Evolutionary conservation across 1,139 yeast species (phyloP).

Genomic region (Pichiaceae sp.): DNA sequence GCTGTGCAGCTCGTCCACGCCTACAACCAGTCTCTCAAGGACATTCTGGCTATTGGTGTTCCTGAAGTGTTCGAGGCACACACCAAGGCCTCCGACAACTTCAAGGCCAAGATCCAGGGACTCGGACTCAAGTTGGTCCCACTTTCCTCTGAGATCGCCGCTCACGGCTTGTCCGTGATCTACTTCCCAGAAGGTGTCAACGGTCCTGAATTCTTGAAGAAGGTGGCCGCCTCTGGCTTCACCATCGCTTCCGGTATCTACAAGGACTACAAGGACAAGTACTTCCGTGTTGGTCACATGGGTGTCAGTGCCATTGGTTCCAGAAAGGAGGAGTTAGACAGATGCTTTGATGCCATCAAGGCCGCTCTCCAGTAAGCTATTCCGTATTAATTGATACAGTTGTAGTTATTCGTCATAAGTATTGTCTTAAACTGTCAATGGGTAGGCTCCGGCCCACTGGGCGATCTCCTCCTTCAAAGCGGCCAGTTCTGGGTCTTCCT

Average conservation of each 20-base stretch:
- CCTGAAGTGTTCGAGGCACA: slow-evolving; percentile 60
- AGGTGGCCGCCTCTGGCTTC: slow-evolving; percentile 58
- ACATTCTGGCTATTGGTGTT: slow-evolving; percentile 49
- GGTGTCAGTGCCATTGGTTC: slow-evolving; percentile 55
- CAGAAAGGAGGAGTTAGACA: slow-evolving; percentile 31
- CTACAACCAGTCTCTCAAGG: slow-evolving; percentile 66
- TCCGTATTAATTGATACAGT: slow-evolving; percentile 17
- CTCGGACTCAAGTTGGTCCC: slow-evolving; percentile 70
- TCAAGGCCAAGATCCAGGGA: slow-evolving; percentile 48
- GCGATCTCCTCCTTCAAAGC: slow-evolving; percentile 71
- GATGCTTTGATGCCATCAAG: slow-evolving; percentile 31
- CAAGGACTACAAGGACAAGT: slow-evolving; percentile 69
- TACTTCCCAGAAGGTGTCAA: slow-evolving; percentile 73
- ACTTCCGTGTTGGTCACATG: slow-evolving; percentile 96
- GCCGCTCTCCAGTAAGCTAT: slow-evolving; percentile 34
- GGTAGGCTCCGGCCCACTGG: slow-evolving; percentile 90
- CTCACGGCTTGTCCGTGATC: slow-evolving; percentile 83
- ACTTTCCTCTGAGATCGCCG: slow-evolving; percentile 47
- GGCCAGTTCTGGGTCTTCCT: slow-evolving; percentile 59
- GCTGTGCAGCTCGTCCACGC: slow-evolving; percentile 84
- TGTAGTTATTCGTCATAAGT: background rate
- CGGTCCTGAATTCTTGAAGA: slow-evolving; percentile 54
- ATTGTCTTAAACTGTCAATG: slow-evolving; percentile 64
- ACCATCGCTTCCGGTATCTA: slow-evolving; percentile 89
- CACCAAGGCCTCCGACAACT: slow-evolving; percentile 49